Conservation (phyloP, 2,329 filamentous ascomycete genomes). For the Sporothrix schenckii region DNA sequence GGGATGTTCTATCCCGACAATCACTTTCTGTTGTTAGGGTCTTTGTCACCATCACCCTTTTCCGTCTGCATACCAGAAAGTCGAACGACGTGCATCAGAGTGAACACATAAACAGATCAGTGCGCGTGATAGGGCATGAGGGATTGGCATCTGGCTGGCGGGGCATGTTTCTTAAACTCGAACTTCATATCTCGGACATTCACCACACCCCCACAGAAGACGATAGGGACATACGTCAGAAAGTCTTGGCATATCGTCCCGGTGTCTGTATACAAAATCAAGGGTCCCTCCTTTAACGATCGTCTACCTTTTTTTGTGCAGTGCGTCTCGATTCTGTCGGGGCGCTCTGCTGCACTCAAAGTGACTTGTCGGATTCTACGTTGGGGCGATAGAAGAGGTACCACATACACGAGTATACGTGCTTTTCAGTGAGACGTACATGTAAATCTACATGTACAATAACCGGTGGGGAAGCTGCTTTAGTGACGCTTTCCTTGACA, state of each 20-base stretch:
- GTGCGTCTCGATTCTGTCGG: slow-evolving; percentile 10
- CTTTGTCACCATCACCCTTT: neutral
- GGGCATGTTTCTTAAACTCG: neutral
- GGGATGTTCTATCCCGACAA: slow-evolving; percentile 20
- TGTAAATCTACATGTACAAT: neutral
- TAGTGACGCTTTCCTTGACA: neutral
- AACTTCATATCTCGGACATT: neutral
- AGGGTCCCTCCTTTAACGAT: slow-evolving; percentile 22
- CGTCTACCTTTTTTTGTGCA: neutral
- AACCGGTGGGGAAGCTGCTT: slow-evolving; percentile 8
- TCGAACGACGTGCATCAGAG: slow-evolving; percentile 24
- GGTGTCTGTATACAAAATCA: slow-evolving; percentile 6
- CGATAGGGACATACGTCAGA: slow-evolving; percentile 26
- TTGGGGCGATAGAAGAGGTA: neutral
- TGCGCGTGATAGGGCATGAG: neutral
- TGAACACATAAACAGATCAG: slow-evolving; percentile 14
- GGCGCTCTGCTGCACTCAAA: neutral
- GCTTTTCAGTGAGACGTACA: too few species aligned
- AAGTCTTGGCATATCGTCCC: slow-evolving; percentile 24
- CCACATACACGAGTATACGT: neutral
- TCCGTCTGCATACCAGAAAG: neutral
- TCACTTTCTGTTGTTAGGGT: slow-evolving; percentile 1
- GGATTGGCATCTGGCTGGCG: slow-evolving; percentile 23
- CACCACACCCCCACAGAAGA: slow-evolving; percentile 9
- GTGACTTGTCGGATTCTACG: neutral